Conservation (phyloP, 2,329 filamentous ascomycete genomes). For the Myriosclerotinia curreyana region DNA sequence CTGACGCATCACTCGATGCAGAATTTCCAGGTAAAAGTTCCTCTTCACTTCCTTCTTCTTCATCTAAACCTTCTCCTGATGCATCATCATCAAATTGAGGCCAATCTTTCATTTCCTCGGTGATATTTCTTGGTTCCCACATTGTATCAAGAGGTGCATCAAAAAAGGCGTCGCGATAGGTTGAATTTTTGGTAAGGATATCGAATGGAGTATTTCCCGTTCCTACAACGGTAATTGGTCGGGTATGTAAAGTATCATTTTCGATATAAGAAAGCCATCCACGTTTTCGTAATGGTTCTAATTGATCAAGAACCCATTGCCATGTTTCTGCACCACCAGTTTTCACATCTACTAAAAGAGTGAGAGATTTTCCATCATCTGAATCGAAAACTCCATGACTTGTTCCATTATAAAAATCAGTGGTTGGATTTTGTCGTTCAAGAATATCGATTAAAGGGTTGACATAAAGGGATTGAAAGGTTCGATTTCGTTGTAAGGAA, state of each 20-base stretch:
- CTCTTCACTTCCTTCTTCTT: constrained; percentile 31
- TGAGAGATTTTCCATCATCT: constrained; percentile 52
- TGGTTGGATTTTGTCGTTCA: constrained; percentile 49
- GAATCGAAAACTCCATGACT: constrained; percentile 55
- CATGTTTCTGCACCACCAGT: constrained; percentile 52
- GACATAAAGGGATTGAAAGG: constrained; percentile 62
- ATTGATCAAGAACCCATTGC: constrained; percentile 51
- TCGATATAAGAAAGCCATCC: constrained; percentile 57
- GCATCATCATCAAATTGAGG: constrained; percentile 21
- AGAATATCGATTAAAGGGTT: constrained; percentile 61
- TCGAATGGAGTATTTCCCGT: constrained; percentile 64
- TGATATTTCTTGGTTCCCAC: constrained; percentile 37
- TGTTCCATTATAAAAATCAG: constrained; percentile 46
- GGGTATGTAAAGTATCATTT: constrained; percentile 48
- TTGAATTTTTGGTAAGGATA: constrained; percentile 50
- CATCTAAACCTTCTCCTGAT: constrained; percentile 22
- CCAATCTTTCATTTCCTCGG: constrained; percentile 21
- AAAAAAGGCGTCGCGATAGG: constrained; percentile 61
- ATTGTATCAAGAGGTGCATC: constrained; percentile 58
- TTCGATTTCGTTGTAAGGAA: constrained; percentile 53
- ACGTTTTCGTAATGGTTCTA: constrained; percentile 56
- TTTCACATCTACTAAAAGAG: constrained; percentile 70
- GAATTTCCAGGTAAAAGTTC: constrained; percentile 12
- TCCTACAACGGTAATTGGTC: constrained; percentile 66
- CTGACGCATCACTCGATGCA: constrained; percentile 23